A percentile compares a stretch with the other conserved stretches of the same genome.
Conservation (phyloP, 805 yeast genomes). For the Hanseniaspora taiwanica region DNA sequence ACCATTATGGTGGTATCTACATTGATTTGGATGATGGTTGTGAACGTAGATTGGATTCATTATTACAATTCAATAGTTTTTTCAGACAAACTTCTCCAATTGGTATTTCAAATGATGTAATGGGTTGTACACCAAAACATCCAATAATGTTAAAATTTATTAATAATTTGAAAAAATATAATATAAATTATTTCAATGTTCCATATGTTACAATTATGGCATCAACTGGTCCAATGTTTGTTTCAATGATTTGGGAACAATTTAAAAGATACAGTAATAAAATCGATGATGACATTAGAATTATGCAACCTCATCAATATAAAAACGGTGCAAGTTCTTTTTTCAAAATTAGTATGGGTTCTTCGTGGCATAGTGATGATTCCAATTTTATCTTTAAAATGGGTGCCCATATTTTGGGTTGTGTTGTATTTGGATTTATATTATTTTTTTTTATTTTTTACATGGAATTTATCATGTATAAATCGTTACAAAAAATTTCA, state of each 20-base stretch:
- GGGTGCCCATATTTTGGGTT: slow-evolving; percentile 60
- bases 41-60: slow-evolving; percentile 62
- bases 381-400: slow-evolving; percentile 64
- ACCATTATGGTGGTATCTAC: slow-evolving; percentile 80
- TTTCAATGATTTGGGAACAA: slow-evolving; percentile 78
- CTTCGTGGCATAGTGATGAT: slow-evolving; percentile 88
- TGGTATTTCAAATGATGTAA: slow-evolving; percentile 84
- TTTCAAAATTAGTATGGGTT: slow-evolving; percentile 67
- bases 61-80: slow-evolving; percentile 71
- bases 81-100: slow-evolving; percentile 81
- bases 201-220: slow-evolving; percentile 89
- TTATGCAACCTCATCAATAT: slow-evolving; percentile 63
- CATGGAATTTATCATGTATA: slow-evolving; percentile 34
- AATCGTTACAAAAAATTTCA: slow-evolving; percentile 22
- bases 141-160: slow-evolving; percentile 69
- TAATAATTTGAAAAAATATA: slow-evolving; percentile 46
- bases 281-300: slow-evolving; percentile 51
- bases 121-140: slow-evolving; percentile 81
- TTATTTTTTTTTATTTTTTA: slow-evolving; percentile 37
- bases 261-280: slow-evolving; percentile 62
- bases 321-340: slow-evolving; percentile 48
- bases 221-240: slow-evolving; percentile 82
- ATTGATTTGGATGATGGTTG: slow-evolving; percentile 89
- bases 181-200: slow-evolving; percentile 53
- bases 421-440: slow-evolving; percentile 57